A percentile compares a stretch with the other conserved stretches of the same genome.
These are phyloP conservation scores for Suillus occidentalis DNA, from an alignment of 768 basidiomycete genomes.

Conservation along the genomic window DNA sequence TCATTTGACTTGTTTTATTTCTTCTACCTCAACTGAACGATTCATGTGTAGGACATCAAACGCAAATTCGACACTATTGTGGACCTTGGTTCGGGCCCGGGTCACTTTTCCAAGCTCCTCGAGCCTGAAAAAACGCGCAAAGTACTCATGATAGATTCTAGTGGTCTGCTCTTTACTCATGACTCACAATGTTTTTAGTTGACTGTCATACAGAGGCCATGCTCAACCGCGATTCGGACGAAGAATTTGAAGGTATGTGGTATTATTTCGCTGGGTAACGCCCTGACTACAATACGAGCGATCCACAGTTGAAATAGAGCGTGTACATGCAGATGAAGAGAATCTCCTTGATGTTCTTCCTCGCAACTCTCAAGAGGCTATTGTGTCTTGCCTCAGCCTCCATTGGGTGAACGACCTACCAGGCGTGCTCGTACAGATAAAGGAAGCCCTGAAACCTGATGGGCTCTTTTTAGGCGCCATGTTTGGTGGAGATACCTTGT, in stretches of 20 bases:
- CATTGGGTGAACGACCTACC: slow-evolving; percentile 99
- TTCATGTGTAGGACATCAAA: slow-evolving; percentile 76
- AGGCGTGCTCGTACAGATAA: slow-evolving; percentile 84
- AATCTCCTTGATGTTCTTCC: slow-evolving; percentile 62
- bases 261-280: neutral
- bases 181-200: slow-evolving; percentile 6
- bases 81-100: slow-evolving; percentile 89
- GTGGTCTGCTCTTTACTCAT: slow-evolving; percentile 50
- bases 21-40: slow-evolving; percentile 7
- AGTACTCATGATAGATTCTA: slow-evolving; percentile 83
- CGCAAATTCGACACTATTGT: slow-evolving; percentile 75
- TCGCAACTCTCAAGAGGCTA: slow-evolving; percentile 82
- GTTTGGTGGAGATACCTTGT: slow-evolving; percentile 94
- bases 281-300: slow-evolving; percentile 3
- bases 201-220: slow-evolving; percentile 50
- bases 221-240: slow-evolving; percentile 74
- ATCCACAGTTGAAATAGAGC: slow-evolving; percentile 67
- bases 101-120: slow-evolving; percentile 86
- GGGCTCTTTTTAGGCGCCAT: slow-evolving; percentile 94
- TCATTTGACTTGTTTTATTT: slow-evolving; percentile 33
- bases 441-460: slow-evolving; percentile 81
- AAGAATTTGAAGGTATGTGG: slow-evolving; percentile 74
- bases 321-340: slow-evolving; percentile 86
- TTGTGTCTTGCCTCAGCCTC: slow-evolving; percentile 87
- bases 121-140: slow-evolving; percentile 67